Percentiles rank a stretch among this genome's conserved stretches.
phyloP scores from a whole-genome alignment of 352 stramenopile species.

The Pythium rishiriense region DNA sequence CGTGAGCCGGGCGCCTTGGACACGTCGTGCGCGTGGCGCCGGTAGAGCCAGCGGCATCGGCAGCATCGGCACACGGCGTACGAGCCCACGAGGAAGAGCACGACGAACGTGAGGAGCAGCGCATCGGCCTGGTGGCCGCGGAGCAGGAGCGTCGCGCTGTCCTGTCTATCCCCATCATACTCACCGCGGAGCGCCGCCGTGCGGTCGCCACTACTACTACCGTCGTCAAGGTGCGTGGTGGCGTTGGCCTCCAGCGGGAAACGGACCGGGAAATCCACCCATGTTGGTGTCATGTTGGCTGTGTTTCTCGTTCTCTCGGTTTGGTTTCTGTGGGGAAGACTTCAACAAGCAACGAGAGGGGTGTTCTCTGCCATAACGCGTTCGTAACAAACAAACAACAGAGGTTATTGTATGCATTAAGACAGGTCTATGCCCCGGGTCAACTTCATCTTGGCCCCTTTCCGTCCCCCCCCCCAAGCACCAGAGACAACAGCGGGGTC shows the following conservation, averaged over 20 bases:
- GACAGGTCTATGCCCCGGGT: not conserved
- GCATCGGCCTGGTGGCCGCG: slow-evolving; percentile 36
- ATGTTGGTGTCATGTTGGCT: slow-evolving; percentile 12
- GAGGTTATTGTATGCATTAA: not conserved
- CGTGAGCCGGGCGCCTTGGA: not conserved
- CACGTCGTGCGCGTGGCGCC: not conserved
- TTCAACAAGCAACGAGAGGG: slow-evolving; percentile 19
- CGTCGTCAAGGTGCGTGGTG: too few relatives aligned
- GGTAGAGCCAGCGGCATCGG: slow-evolving; percentile 33
- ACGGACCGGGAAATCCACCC: slow-evolving; percentile 17
- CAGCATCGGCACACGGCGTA: slow-evolving; percentile 60
- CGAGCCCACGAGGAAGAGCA: slow-evolving; percentile 47
- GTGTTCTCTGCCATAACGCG: slow-evolving; percentile 5
- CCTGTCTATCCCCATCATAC: not conserved
- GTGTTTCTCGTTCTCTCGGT: slow-evolving; percentile 2
- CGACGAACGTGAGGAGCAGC: slow-evolving; percentile 40
- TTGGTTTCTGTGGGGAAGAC: not conserved
- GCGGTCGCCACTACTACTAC: not conserved
- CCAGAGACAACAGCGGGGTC: not conserved
- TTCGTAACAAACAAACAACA: slow-evolving; percentile 17
- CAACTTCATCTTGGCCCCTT: not conserved
- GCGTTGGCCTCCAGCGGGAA: slow-evolving; percentile 8
- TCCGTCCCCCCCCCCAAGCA: not conserved
- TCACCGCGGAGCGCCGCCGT: not conserved
- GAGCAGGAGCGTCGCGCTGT: slow-evolving; percentile 17